Evolutionary conservation across 2,329 filamentous ascomycete genomes (phyloP).

Genomic region (Talaromyces sp.): DNA sequence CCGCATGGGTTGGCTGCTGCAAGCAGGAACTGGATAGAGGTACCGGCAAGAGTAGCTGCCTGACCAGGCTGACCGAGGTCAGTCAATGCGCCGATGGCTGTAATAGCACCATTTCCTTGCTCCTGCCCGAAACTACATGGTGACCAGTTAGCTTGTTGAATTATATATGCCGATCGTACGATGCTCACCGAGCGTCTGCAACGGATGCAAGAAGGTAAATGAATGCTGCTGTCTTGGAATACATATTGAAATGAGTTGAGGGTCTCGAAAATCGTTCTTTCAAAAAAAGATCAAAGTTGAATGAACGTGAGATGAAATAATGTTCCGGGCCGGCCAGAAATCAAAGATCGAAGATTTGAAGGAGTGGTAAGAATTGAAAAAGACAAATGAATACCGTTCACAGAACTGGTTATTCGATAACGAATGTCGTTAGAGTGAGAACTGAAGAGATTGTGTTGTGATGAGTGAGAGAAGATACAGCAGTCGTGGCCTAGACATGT

Average conservation of each 20-base stretch:
- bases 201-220: neutral
- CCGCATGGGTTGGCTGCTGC: constrained; percentile 63
- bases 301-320: neutral
- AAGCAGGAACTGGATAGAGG: constrained; percentile 59
- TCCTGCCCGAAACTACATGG: constrained; percentile 6
- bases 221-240: constrained; percentile 4
- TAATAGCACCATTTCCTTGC: constrained; percentile 3
- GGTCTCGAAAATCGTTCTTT: neutral
- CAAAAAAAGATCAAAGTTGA: neutral
- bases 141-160: neutral
- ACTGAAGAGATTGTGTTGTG: constrained; percentile 3
- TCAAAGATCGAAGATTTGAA: neutral
- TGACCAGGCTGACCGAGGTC: constrained; percentile 52
- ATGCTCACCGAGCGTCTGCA: constrained; percentile 8
- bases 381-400: constrained; percentile 1
- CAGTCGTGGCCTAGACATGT: neutral
- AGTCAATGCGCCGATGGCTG: neutral
- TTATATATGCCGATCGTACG: neutral
- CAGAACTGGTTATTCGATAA: constrained; percentile 4
- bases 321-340: constrained; percentile 9
- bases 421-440: constrained; percentile 8
- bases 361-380: neutral
- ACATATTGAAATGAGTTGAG: neutral
- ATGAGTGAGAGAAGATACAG: neutral
- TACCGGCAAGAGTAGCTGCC: constrained; percentile 61